Percentiles rank a stretch among this genome's conserved stretches.
phyloP scores from a whole-genome alignment of 306 rosid genomes.

The Quercus rubra region DNA sequence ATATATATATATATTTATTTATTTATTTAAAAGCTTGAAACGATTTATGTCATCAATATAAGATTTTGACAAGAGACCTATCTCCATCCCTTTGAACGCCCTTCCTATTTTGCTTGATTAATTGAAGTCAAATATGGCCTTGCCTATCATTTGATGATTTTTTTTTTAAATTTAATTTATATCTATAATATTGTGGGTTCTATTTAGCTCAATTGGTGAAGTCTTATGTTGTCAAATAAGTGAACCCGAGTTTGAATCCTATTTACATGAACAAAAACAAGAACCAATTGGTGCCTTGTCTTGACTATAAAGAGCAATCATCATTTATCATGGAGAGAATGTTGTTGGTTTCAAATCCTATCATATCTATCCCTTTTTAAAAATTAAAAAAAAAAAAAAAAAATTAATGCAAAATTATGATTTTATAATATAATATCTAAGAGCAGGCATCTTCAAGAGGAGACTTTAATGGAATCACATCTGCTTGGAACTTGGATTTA shows the following conservation, averaged over 20 bases:
- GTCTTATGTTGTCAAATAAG: too few species aligned
- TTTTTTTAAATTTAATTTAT: not conserved
- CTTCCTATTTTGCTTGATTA: not conserved
- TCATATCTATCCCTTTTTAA: too few species aligned
- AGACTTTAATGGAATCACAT: not conserved
- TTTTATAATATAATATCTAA: not conserved
- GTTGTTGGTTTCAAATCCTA: too few species aligned
- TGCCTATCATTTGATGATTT: not conserved
- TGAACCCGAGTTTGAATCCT: too few species aligned
- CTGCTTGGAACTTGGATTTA: not conserved
- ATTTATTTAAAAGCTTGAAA: not conserved
- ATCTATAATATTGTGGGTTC: not conserved
- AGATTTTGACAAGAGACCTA: not conserved
- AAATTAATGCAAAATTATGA: too few species aligned
- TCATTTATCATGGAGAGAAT: too few species aligned
- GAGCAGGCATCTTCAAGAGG: not conserved
- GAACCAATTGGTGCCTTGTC: too few species aligned
- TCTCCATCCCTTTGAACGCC: not conserved
- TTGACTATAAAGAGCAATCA: too few species aligned
- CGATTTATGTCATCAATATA: not conserved
- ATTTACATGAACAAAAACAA: too few species aligned
- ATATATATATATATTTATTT: too few species aligned
- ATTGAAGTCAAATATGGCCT: not conserved
- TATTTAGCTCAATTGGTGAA: too few species aligned
- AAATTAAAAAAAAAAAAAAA: too few species aligned